Evolutionary conservation across 2,329 filamentous ascomycete species (phyloP), one percentile per base, ranked within the genome.

Genomic region (Diaporthe vaccinii): DNA sequence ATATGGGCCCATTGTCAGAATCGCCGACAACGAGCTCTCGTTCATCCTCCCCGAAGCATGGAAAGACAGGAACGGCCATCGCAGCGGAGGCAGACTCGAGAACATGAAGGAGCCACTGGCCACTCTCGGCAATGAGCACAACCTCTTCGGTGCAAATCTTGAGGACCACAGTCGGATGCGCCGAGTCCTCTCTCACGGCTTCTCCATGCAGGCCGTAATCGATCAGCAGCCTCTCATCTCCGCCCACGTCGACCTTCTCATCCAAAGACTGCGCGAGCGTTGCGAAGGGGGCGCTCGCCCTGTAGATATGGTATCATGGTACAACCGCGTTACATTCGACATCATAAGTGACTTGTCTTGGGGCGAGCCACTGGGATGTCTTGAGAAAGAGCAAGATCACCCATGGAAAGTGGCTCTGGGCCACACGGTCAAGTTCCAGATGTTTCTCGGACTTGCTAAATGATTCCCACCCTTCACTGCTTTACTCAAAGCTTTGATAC

Each of bases 301-400:
- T 36, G 22, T 59, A 4, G 22, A 59, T 1, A 59, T 59, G 57
- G 57, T 36, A 20, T 4, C 20, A 22, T 59, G 57, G 57, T 59
- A 59, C 31, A 36, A 59, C 57, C 57, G 57, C 5, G 20, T 59
- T 6, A 59, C 57, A 4, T 59, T 39, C 1, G 57, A 59, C 10
- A 22, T 59, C 22, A 59, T 59, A 20, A 59, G 57, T 34, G 57
- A 59, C 20, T 15, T 59, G 2, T 36, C 31, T 6, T 36, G 57
- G 57, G 57, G 57, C 20, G 31, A 59, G 57, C 31, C 57, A n/a
- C 57, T 59, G 10, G 57, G 57, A 59, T 36, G 57, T 20, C 57
- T 36, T 28, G 20, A 17, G 20, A 59, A n/a, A 22, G 9, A 34
- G 20, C 57, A 58, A 34, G 55, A 34, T 15, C 57, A 59, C 31